A percentile compares a stretch with the other conserved stretches of the same genome.
Conservation (phyloP, 306 rosid genomes). For the Fragaria iinumae region DNA sequence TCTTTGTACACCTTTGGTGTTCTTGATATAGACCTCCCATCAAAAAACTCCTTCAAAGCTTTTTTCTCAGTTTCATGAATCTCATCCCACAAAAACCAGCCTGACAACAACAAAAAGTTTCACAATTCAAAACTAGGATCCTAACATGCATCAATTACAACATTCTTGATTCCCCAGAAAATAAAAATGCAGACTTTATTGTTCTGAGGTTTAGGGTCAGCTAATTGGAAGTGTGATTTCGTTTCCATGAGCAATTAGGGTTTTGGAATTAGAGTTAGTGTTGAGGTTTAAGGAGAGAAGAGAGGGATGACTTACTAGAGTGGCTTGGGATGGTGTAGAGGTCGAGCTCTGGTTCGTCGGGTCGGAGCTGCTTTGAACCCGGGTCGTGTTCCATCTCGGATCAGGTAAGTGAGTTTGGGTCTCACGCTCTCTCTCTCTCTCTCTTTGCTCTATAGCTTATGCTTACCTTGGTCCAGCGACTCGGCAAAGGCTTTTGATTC, state of each 20-base stretch:
- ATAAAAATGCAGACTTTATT: background rate
- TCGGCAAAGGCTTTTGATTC: background rate
- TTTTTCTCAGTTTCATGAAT: conserved; percentile 73
- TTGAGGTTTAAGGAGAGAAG: conserved; percentile 1
- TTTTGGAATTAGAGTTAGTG: background rate
- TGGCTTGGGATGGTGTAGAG: conserved; percentile 89
- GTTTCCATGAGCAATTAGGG: conserved; percentile 20
- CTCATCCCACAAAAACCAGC: conserved; percentile 94
- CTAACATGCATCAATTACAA: background rate
- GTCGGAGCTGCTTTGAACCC: conserved; percentile 40
- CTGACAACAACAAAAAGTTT: conserved; percentile 31
- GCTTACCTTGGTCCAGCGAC: background rate
- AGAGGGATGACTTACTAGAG: conserved; percentile 56
- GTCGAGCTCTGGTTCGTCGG: conserved; percentile 81
- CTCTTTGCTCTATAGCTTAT: too few relatives aligned
- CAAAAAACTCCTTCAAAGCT: conserved; percentile 67
- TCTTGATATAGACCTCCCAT: conserved; percentile 64
- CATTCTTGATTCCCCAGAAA: background rate
- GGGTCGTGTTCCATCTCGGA: conserved; percentile 58
- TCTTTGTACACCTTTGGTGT: conserved; percentile 76
- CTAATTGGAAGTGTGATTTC: background rate
- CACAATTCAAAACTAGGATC: background rate
- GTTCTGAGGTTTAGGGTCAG: background rate
- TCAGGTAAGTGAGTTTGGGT: conserved; percentile 23
- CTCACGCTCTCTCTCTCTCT: background rate